Evolutionary conservation across 495 filamentous ascomycete species (phyloP).

Genomic region (Penicillium steckii): DNA sequence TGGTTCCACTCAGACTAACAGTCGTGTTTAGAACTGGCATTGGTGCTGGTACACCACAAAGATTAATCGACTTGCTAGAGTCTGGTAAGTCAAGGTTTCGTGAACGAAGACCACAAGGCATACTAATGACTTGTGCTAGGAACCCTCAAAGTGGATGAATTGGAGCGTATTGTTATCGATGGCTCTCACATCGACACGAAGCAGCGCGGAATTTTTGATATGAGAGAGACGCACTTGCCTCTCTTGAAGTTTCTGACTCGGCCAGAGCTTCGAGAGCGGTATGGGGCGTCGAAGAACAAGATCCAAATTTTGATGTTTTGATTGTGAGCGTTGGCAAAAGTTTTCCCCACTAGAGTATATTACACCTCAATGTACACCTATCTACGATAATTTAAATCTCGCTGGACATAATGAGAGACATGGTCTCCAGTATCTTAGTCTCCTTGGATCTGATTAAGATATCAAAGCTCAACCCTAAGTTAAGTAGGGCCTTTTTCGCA

Average conservation of each 20-base stretch:
- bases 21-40: slow-evolving; percentile 61
- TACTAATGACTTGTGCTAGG: slow-evolving; percentile 44
- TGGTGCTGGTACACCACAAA: slow-evolving; percentile 82
- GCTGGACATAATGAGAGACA: too few relatives aligned
- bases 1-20: slow-evolving; percentile 12
- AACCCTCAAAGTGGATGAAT: slow-evolving; percentile 60
- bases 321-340: slow-evolving; percentile 8
- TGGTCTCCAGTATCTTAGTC: too few relatives aligned
- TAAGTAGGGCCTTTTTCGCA: too few relatives aligned
- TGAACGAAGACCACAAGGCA: background rate
- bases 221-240: slow-evolving; percentile 82
- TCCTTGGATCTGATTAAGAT: too few relatives aligned
- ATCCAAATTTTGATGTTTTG: slow-evolving; percentile 43
- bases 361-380: background rate
- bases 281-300: slow-evolving; percentile 42
- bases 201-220: slow-evolving; percentile 87
- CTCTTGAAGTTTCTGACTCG: slow-evolving; percentile 67
- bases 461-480: too few relatives aligned
- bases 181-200: slow-evolving; percentile 89
- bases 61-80: slow-evolving; percentile 78
- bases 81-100: slow-evolving; percentile 52
- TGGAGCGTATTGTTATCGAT: slow-evolving; percentile 83
- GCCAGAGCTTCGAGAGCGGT: slow-evolving; percentile 67
- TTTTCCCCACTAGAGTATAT: background rate
- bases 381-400: too few relatives aligned